Evolutionary conservation across 352 stramenopile species (phyloP).

Genomic region (Globisporangium iwayamae): DNA sequence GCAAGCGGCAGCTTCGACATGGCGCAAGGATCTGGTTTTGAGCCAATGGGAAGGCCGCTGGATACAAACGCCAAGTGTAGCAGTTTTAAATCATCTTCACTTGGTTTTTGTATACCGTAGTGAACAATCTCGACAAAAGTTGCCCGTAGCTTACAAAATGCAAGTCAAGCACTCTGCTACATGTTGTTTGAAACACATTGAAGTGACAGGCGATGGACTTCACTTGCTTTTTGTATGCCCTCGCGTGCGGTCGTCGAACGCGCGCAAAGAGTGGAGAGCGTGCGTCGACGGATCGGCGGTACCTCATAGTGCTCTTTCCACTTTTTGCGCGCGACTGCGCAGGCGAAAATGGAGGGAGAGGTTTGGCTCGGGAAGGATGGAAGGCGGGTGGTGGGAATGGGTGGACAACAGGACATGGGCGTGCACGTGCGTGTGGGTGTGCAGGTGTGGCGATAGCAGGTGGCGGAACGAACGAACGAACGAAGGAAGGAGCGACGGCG

Average conservation of each 20-base stretch:
- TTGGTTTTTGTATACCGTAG: neutral
- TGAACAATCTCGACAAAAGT: neutral
- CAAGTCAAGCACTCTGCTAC: neutral
- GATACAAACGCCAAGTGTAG: neutral
- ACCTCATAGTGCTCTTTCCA: slow-evolving; percentile 51
- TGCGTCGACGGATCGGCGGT: slow-evolving; percentile 40
- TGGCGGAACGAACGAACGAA: neutral
- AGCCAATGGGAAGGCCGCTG: neutral
- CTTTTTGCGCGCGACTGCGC: slow-evolving; percentile 53
- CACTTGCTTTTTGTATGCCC: neutral
- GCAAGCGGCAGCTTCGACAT: slow-evolving; percentile 10
- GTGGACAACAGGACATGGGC: neutral
- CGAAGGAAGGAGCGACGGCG: neutral
- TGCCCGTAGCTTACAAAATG: neutral
- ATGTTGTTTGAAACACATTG: slow-evolving; percentile 6
- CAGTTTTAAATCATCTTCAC: neutral
- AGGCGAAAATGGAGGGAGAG: slow-evolving; percentile 18
- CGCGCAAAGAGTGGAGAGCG: slow-evolving; percentile 45
- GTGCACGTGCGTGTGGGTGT: neutral
- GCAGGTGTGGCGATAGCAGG: no score
- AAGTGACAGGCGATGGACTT: neutral
- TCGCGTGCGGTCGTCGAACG: slow-evolving; percentile 6
- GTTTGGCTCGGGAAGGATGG: neutral
- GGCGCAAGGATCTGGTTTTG: slow-evolving; percentile 3
- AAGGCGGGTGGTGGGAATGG: neutral